These are phyloP conservation scores for Erythrophleum ivorense DNA, from an alignment of 331 rosid species.

Conservation along the genomic window DNA sequence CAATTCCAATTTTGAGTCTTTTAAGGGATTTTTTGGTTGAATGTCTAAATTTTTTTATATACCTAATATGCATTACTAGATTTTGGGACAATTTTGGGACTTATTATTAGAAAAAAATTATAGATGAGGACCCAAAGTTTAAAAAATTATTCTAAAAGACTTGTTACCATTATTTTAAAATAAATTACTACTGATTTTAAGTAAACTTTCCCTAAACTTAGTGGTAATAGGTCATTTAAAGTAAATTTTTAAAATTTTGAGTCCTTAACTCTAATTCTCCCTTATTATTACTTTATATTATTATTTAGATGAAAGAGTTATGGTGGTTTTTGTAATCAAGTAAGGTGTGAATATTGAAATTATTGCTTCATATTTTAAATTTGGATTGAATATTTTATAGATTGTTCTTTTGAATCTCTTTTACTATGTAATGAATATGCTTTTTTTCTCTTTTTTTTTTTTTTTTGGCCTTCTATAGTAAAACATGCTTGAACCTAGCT, in stretches of 20 bases:
- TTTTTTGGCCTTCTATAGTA: conserved; percentile 56
- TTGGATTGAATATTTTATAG: not conserved
- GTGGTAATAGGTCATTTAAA: no score
- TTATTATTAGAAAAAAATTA: no score
- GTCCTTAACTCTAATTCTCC: no score
- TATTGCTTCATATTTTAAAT: not conserved
- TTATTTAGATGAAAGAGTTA: conserved; percentile 1
- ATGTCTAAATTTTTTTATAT: not conserved
- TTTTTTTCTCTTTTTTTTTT: not conserved
- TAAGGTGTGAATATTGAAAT: not conserved
- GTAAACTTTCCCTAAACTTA: no score
- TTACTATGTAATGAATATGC: conserved; percentile 13
- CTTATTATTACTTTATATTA: conserved; percentile 1
- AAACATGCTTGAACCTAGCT: conserved; percentile 82
- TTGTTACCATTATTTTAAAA: no score
- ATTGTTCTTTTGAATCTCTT: conserved; percentile 13
- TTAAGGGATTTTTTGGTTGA: not conserved
- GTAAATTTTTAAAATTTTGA: no score
- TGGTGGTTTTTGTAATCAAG: not conserved
- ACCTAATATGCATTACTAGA: conserved; percentile 23
- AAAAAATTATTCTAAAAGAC: no score
- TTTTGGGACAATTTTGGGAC: conserved; percentile 14
- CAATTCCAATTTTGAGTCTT: not conserved
- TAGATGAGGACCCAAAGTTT: no score
- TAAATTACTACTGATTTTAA: no score